Conservation (phyloP, 2,329 filamentous ascomycete species). For the Arthrinium phaeospermum region DNA sequence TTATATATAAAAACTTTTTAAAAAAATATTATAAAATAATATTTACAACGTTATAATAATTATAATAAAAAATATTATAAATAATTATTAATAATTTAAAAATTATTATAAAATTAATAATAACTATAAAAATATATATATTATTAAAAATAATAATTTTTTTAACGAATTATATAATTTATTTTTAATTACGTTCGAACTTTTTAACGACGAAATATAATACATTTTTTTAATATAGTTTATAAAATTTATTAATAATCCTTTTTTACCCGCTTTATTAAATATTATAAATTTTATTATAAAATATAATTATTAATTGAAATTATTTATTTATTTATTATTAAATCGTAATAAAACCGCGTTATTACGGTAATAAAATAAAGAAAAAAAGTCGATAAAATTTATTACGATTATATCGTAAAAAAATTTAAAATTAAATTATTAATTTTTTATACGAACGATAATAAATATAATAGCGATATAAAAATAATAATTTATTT, state of each 20-base stretch:
- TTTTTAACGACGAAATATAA: not conserved
- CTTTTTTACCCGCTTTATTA: not conserved
- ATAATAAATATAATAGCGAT: not conserved
- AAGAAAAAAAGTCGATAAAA: not conserved
- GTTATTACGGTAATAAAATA: not conserved
- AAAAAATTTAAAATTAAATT: not conserved
- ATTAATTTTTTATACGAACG: not conserved
- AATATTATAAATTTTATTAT: not conserved
- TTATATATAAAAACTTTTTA: not conserved
- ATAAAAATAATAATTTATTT: not conserved
- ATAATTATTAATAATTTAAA: not conserved
- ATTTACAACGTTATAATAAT: not conserved
- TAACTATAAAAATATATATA: not conserved
- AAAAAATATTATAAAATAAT: not conserved
- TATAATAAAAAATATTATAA: not conserved
- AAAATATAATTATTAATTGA: not conserved
- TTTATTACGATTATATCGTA: not conserved
- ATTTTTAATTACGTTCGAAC: not conserved
- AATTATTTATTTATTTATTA: not conserved
- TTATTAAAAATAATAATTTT: not conserved
- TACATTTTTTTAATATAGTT: not conserved
- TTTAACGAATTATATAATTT: not conserved
- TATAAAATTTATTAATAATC: not conserved
- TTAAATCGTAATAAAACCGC: not conserved
- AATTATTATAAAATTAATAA: not conserved